These are phyloP conservation scores for Eurotiales sp. DNA, from an alignment of 2,329 filamentous ascomycete species.

Conservation along the genomic window DNA sequence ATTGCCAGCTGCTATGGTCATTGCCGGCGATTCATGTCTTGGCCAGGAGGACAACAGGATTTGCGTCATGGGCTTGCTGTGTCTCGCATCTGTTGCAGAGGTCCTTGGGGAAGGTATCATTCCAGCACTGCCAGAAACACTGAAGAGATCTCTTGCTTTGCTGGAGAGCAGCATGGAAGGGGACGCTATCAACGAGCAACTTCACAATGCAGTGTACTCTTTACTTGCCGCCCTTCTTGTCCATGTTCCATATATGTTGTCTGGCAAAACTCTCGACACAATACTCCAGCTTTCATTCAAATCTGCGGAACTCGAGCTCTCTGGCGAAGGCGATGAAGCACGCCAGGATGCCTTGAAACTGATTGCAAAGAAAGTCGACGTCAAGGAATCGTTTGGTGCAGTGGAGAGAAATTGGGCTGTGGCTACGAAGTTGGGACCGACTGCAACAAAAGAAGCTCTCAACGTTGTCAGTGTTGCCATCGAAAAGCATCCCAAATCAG, in stretches of 20 bases:
- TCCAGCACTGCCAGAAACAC: conserved; percentile 71
- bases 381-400: conserved; percentile 70
- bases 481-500: conserved; percentile 72
- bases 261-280: conserved; percentile 66
- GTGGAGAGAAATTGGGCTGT: conserved; percentile 68
- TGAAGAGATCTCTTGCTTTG: conserved; percentile 69
- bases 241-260: conserved; percentile 85
- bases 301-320: conserved; percentile 62
- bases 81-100: conserved; percentile 82
- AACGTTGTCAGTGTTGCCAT: conserved; percentile 67
- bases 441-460: conserved; percentile 66
- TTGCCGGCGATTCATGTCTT: conserved; percentile 72
- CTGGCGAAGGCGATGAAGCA: conserved; percentile 60
- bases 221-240: conserved; percentile 76
- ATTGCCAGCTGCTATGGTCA: conserved; percentile 67
- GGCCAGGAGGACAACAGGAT: conserved; percentile 69
- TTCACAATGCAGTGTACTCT: conserved; percentile 79
- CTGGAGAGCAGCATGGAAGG: conserved; percentile 60
- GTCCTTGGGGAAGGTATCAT: conserved; percentile 84
- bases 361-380: conserved; percentile 71
- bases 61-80: conserved; percentile 79
- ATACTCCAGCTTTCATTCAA: conserved; percentile 69
- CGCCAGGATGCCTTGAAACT: conserved; percentile 68
- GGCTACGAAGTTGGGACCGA: conserved; percentile 60
- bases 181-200: conserved; percentile 53